These are phyloP conservation scores for Sungouiozyma ichnusensis DNA, from an alignment of 805 yeast genomes.

Conservation along the genomic window DNA sequence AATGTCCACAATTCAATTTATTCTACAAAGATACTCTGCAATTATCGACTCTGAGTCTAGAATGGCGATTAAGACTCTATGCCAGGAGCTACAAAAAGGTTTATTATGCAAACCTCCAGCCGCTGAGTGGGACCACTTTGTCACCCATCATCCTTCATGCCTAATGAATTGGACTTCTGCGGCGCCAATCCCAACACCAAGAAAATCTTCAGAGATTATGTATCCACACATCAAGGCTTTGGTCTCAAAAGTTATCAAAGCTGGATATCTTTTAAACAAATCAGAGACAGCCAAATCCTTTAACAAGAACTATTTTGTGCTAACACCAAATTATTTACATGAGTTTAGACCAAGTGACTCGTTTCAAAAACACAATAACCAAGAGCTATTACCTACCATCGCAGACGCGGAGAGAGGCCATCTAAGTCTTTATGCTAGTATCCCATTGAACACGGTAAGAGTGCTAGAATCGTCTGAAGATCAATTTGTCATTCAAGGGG, in stretches of 20 bases:
- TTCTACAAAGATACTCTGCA: constrained; percentile 39
- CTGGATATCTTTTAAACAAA: constrained; percentile 40
- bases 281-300: not conserved
- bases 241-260: constrained; percentile 41
- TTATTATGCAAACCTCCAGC: constrained; percentile 42
- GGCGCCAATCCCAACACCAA: constrained; percentile 29
- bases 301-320: constrained; percentile 45
- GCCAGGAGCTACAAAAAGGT: constrained; percentile 32
- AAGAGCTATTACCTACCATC: not conserved
- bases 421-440: not conserved
- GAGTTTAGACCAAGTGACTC: constrained; percentile 33
- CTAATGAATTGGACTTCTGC: constrained; percentile 29
- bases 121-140: constrained; percentile 61
- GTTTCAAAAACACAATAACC: not conserved
- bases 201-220: constrained; percentile 37
- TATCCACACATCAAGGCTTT: constrained; percentile 43
- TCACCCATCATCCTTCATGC: constrained; percentile 34
- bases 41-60: constrained; percentile 43
- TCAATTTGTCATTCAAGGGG: constrained; percentile 1
- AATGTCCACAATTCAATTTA: constrained; percentile 48
- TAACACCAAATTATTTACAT: constrained; percentile 55
- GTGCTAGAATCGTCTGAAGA: not conserved
- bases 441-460: not conserved
- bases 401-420: not conserved
- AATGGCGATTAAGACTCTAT: constrained; percentile 41